Base-by-base conservation (phyloP, 2,329 filamentous ascomycete genomes). In the Pseudocercospora ulei region DNA sequence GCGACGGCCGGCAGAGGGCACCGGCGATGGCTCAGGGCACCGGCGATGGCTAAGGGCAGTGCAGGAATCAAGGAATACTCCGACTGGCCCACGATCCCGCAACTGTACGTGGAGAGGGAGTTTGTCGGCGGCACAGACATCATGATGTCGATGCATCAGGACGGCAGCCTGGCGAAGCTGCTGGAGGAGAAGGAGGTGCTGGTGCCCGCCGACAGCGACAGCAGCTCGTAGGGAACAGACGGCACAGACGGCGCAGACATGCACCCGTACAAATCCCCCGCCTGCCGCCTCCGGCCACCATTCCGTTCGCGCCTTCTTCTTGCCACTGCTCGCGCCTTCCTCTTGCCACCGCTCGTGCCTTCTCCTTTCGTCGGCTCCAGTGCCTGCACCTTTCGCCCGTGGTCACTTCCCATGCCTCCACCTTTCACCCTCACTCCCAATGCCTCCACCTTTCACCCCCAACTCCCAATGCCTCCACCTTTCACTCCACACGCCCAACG, bases 61-160 rank as follows among this genome's bases (percentile, higher is more conserved):
- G 31, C 50, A 87, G 88, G 90, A 36, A 94, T 98, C 68, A 98
- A 98, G 68, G 88, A 98, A 66, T 98, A 90, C 70, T 94, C 87
- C 1, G 90, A 96, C 61, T 98, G 90, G 90, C 90, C 90, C 8
- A 98, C 90, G 12, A 96, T 98, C 60, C 90, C 90, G 4, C 90
- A 98, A 64, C 72, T 98, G 11, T 98, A 96, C 65, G 72, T 98
- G 35, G 77, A 92, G 48, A 88, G 88, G 67, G 88, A 98, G 62
- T 98, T 98, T 60, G 71, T 98, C 30, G 90, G 90, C 39, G 90
- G 90, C n/a, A 95, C 87, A 61, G 90, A 98, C 63, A 98, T 98
- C 49, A 64, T 98, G 54, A 80, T 96, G 61, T 82, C 80, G 2
- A 96, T 98, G 90, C 88, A 96, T 67, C 83, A 95, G 66, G 92